Base-by-base conservation (phyloP, 495 filamentous ascomycete species). In the Tuber aestivum region DNA sequence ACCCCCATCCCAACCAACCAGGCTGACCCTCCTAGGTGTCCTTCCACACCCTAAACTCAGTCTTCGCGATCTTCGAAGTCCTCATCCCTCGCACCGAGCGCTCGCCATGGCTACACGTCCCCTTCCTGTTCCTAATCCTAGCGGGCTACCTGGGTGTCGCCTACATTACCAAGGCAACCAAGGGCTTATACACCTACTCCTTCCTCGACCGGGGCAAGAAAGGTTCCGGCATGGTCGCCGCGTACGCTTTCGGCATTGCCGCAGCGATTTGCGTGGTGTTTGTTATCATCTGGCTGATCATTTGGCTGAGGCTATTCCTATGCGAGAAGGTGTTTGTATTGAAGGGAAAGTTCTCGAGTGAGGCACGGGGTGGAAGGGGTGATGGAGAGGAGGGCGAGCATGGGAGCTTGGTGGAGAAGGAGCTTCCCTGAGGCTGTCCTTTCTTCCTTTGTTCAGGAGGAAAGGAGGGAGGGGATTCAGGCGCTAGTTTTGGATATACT, bases 51-150 rank as follows among this genome's bases (percentile, higher is more conserved):
- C 84, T 97, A 32, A 95, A 95, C 85, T 87, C 86, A 71, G 76
- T 87, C 45, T 94, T 91, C 82, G 92, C 91, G 3, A 80, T 92
- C 35, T 86, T 93, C 77, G 93, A 97, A 85, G 87, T 95, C 78
- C 18, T 91, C 61, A 77, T 95, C 40, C 84, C 92, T 2, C 85
- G 91, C 4, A 89, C 90, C 6, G 84, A 85, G 9, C 87, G 88
- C 1, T 87, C 88, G 1, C 90, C 90, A 16, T 86, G 85, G 83
- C 80, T 89, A 21, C 89, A 92, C 77, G 79, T 91, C 23, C 73
- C 87, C 32, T 87, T 86, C 78, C 84, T 92, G 2, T 77, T 92
- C 70, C 35, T 92, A 23, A 77, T 95, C 0, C 86, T 95, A 41
- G 88, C 89, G 0, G 83, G 91, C 8, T 97, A 97, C 80, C 87